Evolutionary conservation across 768 basidiomycete genomes (phyloP), one percentile per base, ranked within the genome.

Genomic region (Filobasidium wieringae): DNA sequence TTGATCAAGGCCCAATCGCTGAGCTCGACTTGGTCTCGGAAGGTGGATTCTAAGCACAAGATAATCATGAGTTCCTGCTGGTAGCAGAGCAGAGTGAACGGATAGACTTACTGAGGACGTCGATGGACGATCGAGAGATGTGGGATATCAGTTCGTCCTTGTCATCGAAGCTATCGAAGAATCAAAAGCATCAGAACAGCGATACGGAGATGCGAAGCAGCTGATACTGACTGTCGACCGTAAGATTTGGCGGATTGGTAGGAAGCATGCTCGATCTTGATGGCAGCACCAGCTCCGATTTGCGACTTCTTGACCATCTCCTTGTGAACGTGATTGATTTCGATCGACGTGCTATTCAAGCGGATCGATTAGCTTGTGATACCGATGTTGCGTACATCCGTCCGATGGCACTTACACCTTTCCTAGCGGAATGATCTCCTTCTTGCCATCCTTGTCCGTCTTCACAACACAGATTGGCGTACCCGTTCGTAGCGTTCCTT

Each of bases 191-290:
- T 6, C 5, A 31, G 22, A 12, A 19, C 2, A 31, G 4, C 27
- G 31, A 15, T 32, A 11, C n/a, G 26, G 39, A 49, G 37, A 19
- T 14, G 49, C 51, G 47, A 33, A 24, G 22, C 14, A 36, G 33
- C 39, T 8, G 3, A 17, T 24, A 68, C 68, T 66, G 52, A 96
- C 75, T 96, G 93, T 64, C 92, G 83, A 5, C 92, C 91, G 69
- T 87, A 96, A 83, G 90, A 85, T 76, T 91, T 93, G 29, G 90
- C 84, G 26, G 87, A 86, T 75, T 96, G 87, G 74, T 97, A 91
- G 11, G 92, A 85, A 3, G 91, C 92, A 72, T 93, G 87, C 73
- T 97, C 95, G 60, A 97, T 96, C 80, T 97, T 99, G 65, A 97
- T 87, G 0, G 95, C 93, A 14, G 96, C 92, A 68, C 95, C 93